Evolutionary conservation across 305 asterid species (phyloP), one percentile per base, ranked within the genome.

Genomic region (Solanum hybrid): DNA sequence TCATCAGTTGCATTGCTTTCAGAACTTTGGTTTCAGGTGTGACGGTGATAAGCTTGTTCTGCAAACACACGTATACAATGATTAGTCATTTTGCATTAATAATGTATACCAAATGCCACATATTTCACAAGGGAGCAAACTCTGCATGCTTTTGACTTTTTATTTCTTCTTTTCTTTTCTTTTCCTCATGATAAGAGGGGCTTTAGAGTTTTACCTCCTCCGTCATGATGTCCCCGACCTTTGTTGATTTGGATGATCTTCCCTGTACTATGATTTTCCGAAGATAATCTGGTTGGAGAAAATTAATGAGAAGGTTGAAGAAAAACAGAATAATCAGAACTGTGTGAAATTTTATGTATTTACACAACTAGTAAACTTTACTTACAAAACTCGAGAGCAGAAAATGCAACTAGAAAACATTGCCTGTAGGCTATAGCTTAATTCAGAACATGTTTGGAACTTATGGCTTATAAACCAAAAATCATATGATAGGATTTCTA

Each of bases 161-260:
- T 35, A 20, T 28, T 82, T 81, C 14, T 24, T 82, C 22, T 39
- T 40, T 51, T 83, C n/a, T 74, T 40, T 57, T 37, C 36, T 40
- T 51, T 89, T 64, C 40, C 37, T 28, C 22, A 51, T n/a, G 88
- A 76, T 28, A 89, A 33, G 90, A 37, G 57, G 57, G 73, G 28
- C 11, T 24, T 9, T 29, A 11, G 88, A 93, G 92, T 13, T 11
- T 75, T 93, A 94, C 99, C 99, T 97, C 99, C 92, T 97, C 99
- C 5, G 99, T 97, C 99, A 97, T 97, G 85, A 97, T 96, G 93
- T 97, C 99, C 77, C 99, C 99, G 76, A 97, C 99, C 92, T 96
- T 97, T 12, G 99, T 97, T 7, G 98, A 94, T 92, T 96, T 97
- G 92, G 99, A 97, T 87, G 99, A 97, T 89, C 99, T 94, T 90